A percentile compares a stretch with the other conserved stretches of the same genome.
Conservation (phyloP, 768 basidiomycete species). For the Tylopilus plumbeoviolaceoides region DNA sequence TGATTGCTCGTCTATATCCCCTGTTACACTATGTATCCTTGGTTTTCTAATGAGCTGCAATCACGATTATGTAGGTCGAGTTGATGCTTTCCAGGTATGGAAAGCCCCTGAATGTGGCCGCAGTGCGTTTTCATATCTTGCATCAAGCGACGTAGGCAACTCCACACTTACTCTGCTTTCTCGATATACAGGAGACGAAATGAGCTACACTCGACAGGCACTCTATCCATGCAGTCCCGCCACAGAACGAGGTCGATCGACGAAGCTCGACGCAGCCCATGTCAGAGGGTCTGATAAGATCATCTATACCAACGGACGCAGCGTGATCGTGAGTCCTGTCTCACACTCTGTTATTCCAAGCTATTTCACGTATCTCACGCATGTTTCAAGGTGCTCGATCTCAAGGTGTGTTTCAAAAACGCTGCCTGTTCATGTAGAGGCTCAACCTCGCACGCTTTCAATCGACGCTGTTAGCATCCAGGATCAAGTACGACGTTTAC, state of each 20-base stretch:
- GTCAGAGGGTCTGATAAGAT: slow-evolving; percentile 55
- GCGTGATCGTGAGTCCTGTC: slow-evolving; percentile 68
- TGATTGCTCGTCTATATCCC: not conserved
- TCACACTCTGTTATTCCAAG: not conserved
- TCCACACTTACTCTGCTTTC: not conserved
- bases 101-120: slow-evolving; percentile 17
- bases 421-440: not conserved
- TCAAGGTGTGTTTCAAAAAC: slow-evolving; percentile 53
- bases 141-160: not conserved
- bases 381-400: slow-evolving; percentile 65
- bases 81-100: too few species aligned
- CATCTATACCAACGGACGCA: slow-evolving; percentile 80
- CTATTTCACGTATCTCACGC: not conserved
- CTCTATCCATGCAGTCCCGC: slow-evolving; percentile 67
- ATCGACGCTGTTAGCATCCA: slow-evolving; percentile 52
- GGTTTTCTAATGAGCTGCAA: slow-evolving; percentile 4
- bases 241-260: slow-evolving; percentile 63
- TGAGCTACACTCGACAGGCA: slow-evolving; percentile 49
- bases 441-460: not conserved
- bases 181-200: slow-evolving; percentile 17
- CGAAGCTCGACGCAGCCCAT: slow-evolving; percentile 69
- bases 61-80: too few species aligned
- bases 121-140: slow-evolving; percentile 7
- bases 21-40: slow-evolving; percentile 1
- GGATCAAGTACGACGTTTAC: slow-evolving; percentile 60